phyloP scores from a whole-genome alignment of 2,329 filamentous ascomycete species.

The Stemphylium beticola region DNA sequence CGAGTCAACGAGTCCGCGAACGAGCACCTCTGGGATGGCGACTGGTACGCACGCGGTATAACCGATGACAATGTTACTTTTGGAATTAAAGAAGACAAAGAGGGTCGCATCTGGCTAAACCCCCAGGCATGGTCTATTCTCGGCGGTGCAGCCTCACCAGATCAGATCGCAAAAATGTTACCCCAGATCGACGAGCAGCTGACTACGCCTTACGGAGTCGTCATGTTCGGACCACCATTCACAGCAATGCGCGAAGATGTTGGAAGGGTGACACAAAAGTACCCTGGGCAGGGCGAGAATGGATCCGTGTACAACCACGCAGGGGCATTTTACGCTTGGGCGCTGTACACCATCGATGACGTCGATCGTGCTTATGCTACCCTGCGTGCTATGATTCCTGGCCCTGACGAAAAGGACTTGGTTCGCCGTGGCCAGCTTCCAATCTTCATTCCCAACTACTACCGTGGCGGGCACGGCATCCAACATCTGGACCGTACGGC shows the following conservation, averaged over 20 bases:
- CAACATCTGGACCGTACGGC: constrained; percentile 50
- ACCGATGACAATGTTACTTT: constrained; percentile 62
- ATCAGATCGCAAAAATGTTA: constrained; percentile 56
- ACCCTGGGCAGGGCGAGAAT: constrained; percentile 64
- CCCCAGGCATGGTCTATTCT: constrained; percentile 64
- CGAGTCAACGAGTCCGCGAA: constrained; percentile 60
- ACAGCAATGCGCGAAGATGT: constrained; percentile 64
- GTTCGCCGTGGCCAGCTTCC: constrained; percentile 62
- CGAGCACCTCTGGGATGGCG: constrained; percentile 61
- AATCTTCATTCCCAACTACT: constrained; percentile 66
- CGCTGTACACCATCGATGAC: constrained; percentile 59
- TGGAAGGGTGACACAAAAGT: constrained; percentile 65
- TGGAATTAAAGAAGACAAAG: constrained; percentile 58
- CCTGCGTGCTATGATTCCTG: constrained; percentile 62
- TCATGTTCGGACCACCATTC: constrained; percentile 64
- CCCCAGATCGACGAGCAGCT: constrained; percentile 59
- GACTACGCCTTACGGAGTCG: constrained; percentile 60
- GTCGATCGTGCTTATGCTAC: constrained; percentile 59
- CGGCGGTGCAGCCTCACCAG: constrained; percentile 56
- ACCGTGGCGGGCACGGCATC: constrained; percentile 47
- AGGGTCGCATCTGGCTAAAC: constrained; percentile 65
- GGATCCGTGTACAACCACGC: constrained; percentile 66
- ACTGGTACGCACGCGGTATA: constrained; percentile 65
- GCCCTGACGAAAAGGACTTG: constrained; percentile 59
- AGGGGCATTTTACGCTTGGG: constrained; percentile 61